Base-by-base conservation (phyloP, 2,329 filamentous ascomycete genomes). In the Pezicula radicicola region DNA sequence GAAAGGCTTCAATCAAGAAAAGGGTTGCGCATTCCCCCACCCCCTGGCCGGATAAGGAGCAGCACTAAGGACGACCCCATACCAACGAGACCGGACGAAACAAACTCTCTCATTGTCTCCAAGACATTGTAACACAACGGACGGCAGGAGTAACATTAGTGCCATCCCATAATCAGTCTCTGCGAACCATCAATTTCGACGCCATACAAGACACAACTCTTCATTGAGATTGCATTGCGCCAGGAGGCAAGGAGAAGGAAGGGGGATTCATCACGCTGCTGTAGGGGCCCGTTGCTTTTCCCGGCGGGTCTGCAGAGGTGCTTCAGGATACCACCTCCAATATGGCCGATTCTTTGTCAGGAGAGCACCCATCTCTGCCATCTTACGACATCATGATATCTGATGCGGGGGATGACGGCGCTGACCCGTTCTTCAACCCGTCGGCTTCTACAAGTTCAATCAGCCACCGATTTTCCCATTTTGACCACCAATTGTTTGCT, bases 391-490 rank as follows among this genome's bases (percentile, higher is more conserved):
- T 62, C 46, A 21, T 51, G 37, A 48, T 46, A 30, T 53, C 56
- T 9, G 30, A 42, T 35, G 59, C 16, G 19, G 16, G 10, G 4
- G 35, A 25, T 8, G 46, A 37, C 25, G 30, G 33, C 10, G 28
- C 15, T 16, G 57, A 81, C 76, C 64, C 88, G 78, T 85, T 85
- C 85, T 12, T 87, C 12, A 33, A 33, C 30, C 30, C 30, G 78
- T 53, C 79, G 18, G 52, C 62, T 16, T 60, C 63, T 41, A 59
- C 60, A 30, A 51, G 76, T 63, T 87, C 85, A 25, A 87, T 68
- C 61, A 87, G 83, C 82, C 83, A 92, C 59, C 86, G 91, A 59
- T 94, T 89, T 70, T 91, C 90, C 50, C 81, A 84, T 57, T 95
- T 96, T 67, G 91, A 96, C 69, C 83, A 83, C 46, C 85, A 93